A percentile compares a stretch with the other conserved stretches of the same genome.
Evolutionary conservation across 202 grass and related monocot genomes (phyloP).

Genomic region (Bolboschoenoplectus hybrid): DNA sequence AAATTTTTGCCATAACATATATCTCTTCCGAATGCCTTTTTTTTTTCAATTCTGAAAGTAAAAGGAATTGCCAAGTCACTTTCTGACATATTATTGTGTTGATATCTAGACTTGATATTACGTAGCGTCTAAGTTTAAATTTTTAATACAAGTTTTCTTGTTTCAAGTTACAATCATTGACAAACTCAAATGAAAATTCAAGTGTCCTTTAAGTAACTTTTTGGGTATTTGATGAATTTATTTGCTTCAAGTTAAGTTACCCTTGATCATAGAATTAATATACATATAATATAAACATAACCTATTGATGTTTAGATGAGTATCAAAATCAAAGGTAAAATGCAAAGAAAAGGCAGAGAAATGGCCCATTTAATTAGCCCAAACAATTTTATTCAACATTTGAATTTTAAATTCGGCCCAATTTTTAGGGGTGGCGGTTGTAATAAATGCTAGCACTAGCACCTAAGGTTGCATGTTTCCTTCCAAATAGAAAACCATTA

Average conservation of each 20-base stretch:
- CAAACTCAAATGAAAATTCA: neutral
- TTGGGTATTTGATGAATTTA: no score
- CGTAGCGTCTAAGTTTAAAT: neutral
- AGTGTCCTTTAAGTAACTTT: no score
- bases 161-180: neutral
- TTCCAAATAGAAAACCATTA: slow-evolving; percentile 30
- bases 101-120: neutral
- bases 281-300: neutral
- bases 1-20: neutral
- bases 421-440: neutral
- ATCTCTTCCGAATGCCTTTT: no score
- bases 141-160: neutral
- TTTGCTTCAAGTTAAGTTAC: no score
- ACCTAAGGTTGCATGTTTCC: neutral
- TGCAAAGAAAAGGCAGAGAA: neutral
- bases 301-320: neutral
- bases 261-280: neutral
- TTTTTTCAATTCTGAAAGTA: neutral
- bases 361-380: neutral
- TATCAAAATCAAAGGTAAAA: neutral
- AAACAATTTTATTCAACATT: neutral
- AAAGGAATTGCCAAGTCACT: neutral
- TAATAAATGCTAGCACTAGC: slow-evolving; percentile 13
- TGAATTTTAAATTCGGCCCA: neutral
- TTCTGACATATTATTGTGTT: neutral